Percentiles rank a stretch among this genome's conserved stretches.
These are phyloP conservation scores for Amaranthus cruentus DNA, from an alignment of 148 eudicot species.

Conservation along the genomic window DNA sequence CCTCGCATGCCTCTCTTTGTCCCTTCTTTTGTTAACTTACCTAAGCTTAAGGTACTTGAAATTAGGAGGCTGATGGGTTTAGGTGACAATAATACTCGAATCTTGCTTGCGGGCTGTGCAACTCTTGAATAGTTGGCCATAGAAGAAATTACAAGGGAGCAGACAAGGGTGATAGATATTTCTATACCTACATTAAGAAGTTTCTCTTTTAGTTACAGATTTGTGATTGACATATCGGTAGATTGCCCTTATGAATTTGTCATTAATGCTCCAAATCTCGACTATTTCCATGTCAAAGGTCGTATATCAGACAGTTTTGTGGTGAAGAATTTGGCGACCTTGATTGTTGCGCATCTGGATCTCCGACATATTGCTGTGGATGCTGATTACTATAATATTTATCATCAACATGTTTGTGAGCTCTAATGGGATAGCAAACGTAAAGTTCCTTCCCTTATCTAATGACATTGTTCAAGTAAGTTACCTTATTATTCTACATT, in stretches of 20 bases:
- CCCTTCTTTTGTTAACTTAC: conserved; percentile 23
- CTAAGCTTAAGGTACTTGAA: conserved; percentile 26
- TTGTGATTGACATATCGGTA: conserved; percentile 16
- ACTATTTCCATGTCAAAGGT: conserved; percentile 26
- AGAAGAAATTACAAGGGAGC: conserved; percentile 24
- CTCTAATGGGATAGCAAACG: conserved; percentile 19
- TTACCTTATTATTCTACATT: neutral
- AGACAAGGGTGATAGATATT: conserved; percentile 18
- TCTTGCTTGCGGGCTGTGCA: conserved; percentile 23
- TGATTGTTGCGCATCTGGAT: conserved; percentile 19
- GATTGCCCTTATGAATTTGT: conserved; percentile 23
- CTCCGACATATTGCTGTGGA: conserved; percentile 13
- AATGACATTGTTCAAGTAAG: conserved; percentile 21
- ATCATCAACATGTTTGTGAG: conserved; percentile 12
- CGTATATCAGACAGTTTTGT: conserved; percentile 26
- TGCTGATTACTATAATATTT: conserved; percentile 7
- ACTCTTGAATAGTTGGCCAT: conserved; percentile 25
- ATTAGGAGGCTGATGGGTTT: conserved; percentile 13
- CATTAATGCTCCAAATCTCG: conserved; percentile 24
- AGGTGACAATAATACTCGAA: conserved; percentile 15
- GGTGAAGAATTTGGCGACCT: conserved; percentile 13
- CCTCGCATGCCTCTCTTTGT: conserved; percentile 24
- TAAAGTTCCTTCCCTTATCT: conserved; percentile 15
- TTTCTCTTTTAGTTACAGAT: conserved; percentile 22
- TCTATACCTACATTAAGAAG: conserved; percentile 12